Conservation (phyloP, 2,329 filamentous ascomycete genomes). For the Neoascochyta sp. region DNA sequence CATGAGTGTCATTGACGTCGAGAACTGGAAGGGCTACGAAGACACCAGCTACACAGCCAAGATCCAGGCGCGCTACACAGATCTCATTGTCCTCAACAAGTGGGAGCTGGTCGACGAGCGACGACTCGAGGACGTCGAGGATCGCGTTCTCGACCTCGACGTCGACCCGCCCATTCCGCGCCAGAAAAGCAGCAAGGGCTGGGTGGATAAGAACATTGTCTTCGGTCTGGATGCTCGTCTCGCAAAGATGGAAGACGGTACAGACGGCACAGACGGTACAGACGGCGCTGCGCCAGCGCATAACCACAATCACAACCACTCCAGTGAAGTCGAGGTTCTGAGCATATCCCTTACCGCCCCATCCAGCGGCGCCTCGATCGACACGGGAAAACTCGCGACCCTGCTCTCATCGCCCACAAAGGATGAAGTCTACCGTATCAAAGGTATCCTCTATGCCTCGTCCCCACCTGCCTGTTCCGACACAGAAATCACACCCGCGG, state of each 20-base stretch:
- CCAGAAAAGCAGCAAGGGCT: constrained; percentile 79
- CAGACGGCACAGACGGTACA: constrained; percentile 54
- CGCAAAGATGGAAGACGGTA: constrained; percentile 48
- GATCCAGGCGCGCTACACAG: constrained; percentile 84
- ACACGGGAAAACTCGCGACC: constrained; percentile 53
- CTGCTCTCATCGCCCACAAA: constrained; percentile 74
- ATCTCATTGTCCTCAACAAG: constrained; percentile 89
- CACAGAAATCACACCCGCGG: constrained; percentile 18
- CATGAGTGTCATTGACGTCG: constrained; percentile 84
- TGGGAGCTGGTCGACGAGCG: constrained; percentile 76
- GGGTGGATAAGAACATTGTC: constrained; percentile 72
- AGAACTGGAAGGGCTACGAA: constrained; percentile 92
- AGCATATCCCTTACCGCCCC: constrained; percentile 63
- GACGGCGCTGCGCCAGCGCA: constrained; percentile 6
- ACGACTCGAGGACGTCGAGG: constrained; percentile 71
- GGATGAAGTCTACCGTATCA: constrained; percentile 95
- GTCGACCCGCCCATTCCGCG: constrained; percentile 69
- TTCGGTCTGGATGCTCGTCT: constrained; percentile 86
- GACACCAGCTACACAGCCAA: constrained; percentile 86
- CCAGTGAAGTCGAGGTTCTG: constrained; percentile 84
- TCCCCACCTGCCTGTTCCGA: constrained; percentile 49
- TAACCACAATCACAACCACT: constrained; percentile 60
- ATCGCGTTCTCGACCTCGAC: constrained; percentile 76
- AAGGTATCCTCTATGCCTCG: constrained; percentile 58
- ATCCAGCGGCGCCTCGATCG: constrained; percentile 53